Evolutionary conservation across 495 filamentous ascomycete genomes (phyloP).

Genomic region (Trichoderma parareesei): DNA sequence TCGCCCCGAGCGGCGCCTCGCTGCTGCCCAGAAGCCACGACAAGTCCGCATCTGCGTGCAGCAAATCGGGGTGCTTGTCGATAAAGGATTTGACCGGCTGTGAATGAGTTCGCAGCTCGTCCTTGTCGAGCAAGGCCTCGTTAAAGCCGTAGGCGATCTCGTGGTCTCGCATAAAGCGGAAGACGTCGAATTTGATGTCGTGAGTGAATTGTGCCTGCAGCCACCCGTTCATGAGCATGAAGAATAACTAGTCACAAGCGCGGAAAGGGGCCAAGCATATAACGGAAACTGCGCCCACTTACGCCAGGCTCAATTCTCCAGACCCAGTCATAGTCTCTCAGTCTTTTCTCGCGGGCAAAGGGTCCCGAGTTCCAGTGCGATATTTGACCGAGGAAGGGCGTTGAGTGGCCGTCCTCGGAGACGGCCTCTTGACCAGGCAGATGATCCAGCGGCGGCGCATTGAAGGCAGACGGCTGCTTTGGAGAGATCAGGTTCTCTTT

Average conservation of each 20-base stretch:
- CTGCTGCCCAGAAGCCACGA: constrained; percentile 37
- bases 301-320: constrained; percentile 29
- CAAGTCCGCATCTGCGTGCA: constrained; percentile 43
- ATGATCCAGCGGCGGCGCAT: constrained; percentile 32
- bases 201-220: constrained; percentile 52
- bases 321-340: constrained; percentile 63
- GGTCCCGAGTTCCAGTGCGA: constrained; percentile 70
- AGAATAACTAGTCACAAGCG: neutral
- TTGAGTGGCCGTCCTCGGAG: neutral
- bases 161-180: constrained; percentile 67
- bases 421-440: neutral
- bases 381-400: constrained; percentile 32
- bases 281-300: neutral
- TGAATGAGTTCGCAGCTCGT: constrained; percentile 44
- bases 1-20: neutral
- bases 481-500: constrained; percentile 51
- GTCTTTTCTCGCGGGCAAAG: constrained; percentile 61
- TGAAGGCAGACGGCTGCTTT: neutral
- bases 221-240: constrained; percentile 9
- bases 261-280: no score
- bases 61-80: constrained; percentile 34
- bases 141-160: constrained; percentile 61
- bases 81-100: constrained; percentile 37
- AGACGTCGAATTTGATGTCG: constrained; percentile 62
- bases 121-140: constrained; percentile 46